These are phyloP conservation scores for Leptomonas pyrrhocoris DNA, from an alignment of 208 protist species.

Conservation along the genomic window DNA sequence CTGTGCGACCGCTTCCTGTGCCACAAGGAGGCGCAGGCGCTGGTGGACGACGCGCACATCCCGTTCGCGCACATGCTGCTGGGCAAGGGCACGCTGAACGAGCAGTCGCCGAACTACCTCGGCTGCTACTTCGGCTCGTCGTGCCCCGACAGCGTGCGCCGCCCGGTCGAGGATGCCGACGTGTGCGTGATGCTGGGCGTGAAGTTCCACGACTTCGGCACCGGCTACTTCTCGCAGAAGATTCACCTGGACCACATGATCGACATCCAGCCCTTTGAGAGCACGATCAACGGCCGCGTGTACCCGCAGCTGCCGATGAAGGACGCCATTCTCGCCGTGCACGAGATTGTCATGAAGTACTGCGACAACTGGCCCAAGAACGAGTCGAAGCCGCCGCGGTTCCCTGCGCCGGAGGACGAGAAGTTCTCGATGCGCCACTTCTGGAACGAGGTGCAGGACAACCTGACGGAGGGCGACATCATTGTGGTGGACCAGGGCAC, in stretches of 20 bases:
- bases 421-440: constrained; percentile 41
- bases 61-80: constrained; percentile 44
- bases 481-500: constrained; percentile 52
- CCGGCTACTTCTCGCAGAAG: constrained; percentile 48
- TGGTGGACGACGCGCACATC: constrained; percentile 45
- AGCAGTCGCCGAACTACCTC: constrained; percentile 50
- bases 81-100: constrained; percentile 49
- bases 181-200: constrained; percentile 39
- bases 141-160: not conserved
- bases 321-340: constrained; percentile 30
- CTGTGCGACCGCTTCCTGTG: constrained; percentile 50
- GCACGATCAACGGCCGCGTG: constrained; percentile 1
- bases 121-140: constrained; percentile 40
- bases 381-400: constrained; percentile 17
- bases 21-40: constrained; percentile 28
- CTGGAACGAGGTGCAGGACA: constrained; percentile 42
- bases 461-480: constrained; percentile 40
- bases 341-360: constrained; percentile 32
- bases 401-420: constrained; percentile 28
- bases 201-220: constrained; percentile 63
- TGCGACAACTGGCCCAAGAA: constrained; percentile 20
- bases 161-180: constrained; percentile 34
- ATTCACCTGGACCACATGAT: constrained; percentile 18
- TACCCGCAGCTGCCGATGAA: constrained; percentile 36
- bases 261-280: constrained; percentile 39